Evolutionary conservation across 1,284 basidiomycete genomes (phyloP), one percentile per base, ranked within the genome.

Genomic region (Coriolopsis trogii): DNA sequence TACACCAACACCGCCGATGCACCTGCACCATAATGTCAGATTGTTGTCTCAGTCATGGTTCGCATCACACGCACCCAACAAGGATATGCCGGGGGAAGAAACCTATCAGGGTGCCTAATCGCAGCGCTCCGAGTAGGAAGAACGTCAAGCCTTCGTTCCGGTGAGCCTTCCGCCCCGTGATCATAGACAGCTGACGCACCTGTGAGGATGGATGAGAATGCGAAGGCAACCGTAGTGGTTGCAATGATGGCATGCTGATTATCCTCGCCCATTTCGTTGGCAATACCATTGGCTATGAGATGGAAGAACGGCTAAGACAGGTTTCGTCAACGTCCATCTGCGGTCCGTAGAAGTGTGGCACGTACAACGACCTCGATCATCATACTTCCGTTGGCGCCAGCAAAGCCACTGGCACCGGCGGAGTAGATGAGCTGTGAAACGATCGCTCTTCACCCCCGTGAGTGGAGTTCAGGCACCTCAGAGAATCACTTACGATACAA

Each of bases 1-100:
- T 13, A 91, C 84, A 12, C 96, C 96, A 21, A 99, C 93, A 21
- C 96, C 96, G 10, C 96, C 96, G 38, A 99, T 98, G 65, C 95
- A 96, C 1, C 89, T 90, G 33, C 2, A 23, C n/a, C n/a, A 4
- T 8, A 6, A 37, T 3, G 20, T 31, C 24, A 38, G 25, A 9
- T n/a, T 18, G 7, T 29, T 20, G 13, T 23, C 10, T 4, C 16
- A 4, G 21, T 12, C 5, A 12, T 40, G 6, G n/a, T n/a, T 10
- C 7, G 28, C 1, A 30, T 7, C 26, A 24, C 6, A 18, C 79
- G 56, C 62, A 90, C 78, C 94, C 94, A 10, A 97, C 91, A 8
- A 96, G 79, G 65, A 98, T 98, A 68, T 98, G 95, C 7, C 96
- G 80, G 10, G 96, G 96, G 73, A 99, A 98, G 73, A 98, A 99